phyloP scores from a whole-genome alignment of 257 asterid species.

The Buddleja alternifolia region DNA sequence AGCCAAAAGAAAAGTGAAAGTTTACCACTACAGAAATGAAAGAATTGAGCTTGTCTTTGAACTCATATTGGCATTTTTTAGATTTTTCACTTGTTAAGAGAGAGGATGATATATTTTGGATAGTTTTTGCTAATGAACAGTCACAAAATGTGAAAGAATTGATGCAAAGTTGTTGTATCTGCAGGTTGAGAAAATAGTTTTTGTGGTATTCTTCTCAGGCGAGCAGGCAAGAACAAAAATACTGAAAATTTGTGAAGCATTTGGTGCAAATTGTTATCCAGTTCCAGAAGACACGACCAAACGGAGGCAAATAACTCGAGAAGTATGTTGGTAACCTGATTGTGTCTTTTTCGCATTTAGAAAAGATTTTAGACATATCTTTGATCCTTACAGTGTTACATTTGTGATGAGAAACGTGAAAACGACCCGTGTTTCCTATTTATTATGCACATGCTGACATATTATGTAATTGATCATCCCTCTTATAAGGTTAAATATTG shows the following conservation, averaged over 20 bases:
- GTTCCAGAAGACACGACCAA: slow-evolving; percentile 86
- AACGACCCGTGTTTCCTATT: slow-evolving; percentile 7
- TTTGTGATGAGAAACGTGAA: not conserved
- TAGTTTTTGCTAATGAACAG: slow-evolving; percentile 25
- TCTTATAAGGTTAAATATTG: slow-evolving; percentile 9
- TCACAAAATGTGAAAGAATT: slow-evolving; percentile 21
- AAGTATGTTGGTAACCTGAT: slow-evolving; percentile 58
- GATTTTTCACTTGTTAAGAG: not conserved
- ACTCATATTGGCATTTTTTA: not conserved
- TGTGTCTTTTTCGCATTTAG: slow-evolving; percentile 30
- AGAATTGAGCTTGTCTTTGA: not conserved
- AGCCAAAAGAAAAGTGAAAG: slow-evolving; percentile 10
- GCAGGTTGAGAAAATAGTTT: slow-evolving; percentile 95
- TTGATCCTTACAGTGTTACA: not conserved
- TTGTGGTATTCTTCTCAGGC: slow-evolving; percentile 97
- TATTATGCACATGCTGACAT: slow-evolving; percentile 8
- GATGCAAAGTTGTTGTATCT: slow-evolving; percentile 36
- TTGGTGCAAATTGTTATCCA: slow-evolving; percentile 96
- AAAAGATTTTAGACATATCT: slow-evolving; percentile 21
- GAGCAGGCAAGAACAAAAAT: slow-evolving; percentile 96
- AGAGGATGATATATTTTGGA: slow-evolving; percentile 8
- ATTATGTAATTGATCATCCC: slow-evolving; percentile 11
- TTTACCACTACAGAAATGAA: not conserved
- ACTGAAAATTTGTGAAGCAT: slow-evolving; percentile 94
- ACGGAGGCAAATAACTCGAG: slow-evolving; percentile 82